phyloP scores from a whole-genome alignment of 2,329 filamentous ascomycete genomes.

The Colletotrichum salicis region DNA sequence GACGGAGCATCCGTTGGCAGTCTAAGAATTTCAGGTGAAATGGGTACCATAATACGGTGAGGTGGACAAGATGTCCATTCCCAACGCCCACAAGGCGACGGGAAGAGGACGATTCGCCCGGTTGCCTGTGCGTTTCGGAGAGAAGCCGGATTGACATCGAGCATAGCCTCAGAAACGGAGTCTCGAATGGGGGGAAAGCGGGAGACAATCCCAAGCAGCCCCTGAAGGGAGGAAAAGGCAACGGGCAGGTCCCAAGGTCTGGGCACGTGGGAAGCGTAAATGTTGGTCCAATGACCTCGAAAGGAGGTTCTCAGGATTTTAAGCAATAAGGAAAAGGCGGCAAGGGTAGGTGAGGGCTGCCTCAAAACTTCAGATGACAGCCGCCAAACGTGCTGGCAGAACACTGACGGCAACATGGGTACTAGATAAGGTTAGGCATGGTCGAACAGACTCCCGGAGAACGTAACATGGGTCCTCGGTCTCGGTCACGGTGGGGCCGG shows the following conservation, averaged over 20 bases:
- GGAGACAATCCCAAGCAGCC: neutral
- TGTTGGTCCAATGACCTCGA: neutral
- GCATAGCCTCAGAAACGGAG: slow-evolving; percentile 22
- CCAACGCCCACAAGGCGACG: neutral
- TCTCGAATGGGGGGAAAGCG: neutral
- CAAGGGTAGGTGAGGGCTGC: neutral
- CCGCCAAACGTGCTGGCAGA: neutral
- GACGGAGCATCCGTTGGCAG: neutral
- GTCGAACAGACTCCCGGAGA: neutral
- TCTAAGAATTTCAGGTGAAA: slow-evolving; percentile 3
- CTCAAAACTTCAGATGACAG: slow-evolving; percentile 22
- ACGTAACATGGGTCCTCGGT: neutral
- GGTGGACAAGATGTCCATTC: neutral
- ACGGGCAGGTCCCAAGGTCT: neutral
- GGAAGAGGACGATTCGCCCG: neutral
- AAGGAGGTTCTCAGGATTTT: neutral
- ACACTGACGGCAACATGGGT: neutral
- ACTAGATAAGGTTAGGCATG: slow-evolving; percentile 4
- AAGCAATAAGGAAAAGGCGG: neutral
- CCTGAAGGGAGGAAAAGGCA: neutral
- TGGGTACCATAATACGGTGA: slow-evolving; percentile 13
- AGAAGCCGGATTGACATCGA: slow-evolving; percentile 22
- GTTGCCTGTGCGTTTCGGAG: slow-evolving; percentile 14
- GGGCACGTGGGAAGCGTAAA: slow-evolving; percentile 6
- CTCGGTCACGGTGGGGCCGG: slow-evolving; percentile 25